Evolutionary conservation across 2,329 filamentous ascomycete genomes (phyloP).

Genomic region (Corinectria fuckeliana): DNA sequence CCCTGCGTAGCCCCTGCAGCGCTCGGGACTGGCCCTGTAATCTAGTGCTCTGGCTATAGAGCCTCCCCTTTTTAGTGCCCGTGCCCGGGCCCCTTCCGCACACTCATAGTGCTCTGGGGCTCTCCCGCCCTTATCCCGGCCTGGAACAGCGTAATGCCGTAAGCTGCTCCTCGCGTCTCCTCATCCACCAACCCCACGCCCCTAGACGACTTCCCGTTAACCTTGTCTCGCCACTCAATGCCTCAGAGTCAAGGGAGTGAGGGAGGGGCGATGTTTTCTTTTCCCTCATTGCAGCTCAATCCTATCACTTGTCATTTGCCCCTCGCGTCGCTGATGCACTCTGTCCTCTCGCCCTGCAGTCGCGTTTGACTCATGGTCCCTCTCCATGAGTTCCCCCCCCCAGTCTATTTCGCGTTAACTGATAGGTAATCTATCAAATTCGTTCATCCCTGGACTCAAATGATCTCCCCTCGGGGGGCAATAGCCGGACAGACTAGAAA

Average conservation of each 20-base stretch:
- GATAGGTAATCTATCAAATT: constrained; percentile 19
- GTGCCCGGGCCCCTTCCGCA: not conserved
- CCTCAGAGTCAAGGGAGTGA: constrained; percentile 5
- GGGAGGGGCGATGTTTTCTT: constrained; percentile 25
- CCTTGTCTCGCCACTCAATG: constrained; percentile 26
- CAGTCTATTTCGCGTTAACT: constrained; percentile 5
- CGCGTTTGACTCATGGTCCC: constrained; percentile 3
- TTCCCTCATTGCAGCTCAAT: constrained; percentile 15
- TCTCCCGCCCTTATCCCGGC: constrained; percentile 1
- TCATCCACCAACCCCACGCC: constrained; percentile 15
- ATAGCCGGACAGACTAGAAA: not conserved
- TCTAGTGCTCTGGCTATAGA: not conserved
- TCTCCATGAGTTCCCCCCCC: not conserved
- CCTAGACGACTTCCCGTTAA: constrained; percentile 22
- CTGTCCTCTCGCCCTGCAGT: constrained; percentile 12
- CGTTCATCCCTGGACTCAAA: not conserved
- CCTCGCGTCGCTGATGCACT: constrained; percentile 6
- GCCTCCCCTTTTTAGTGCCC: not conserved
- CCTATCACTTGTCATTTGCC: constrained; percentile 23
- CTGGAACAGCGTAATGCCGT: constrained; percentile 1
- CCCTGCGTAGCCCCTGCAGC: not conserved
- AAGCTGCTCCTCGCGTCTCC: not conserved
- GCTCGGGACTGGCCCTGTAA: not conserved
- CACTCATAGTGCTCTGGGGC: no score
- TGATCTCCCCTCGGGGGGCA: not conserved